These are phyloP conservation scores for Quercus lobata DNA, from an alignment of 331 rosid genomes.

Conservation along the genomic window DNA sequence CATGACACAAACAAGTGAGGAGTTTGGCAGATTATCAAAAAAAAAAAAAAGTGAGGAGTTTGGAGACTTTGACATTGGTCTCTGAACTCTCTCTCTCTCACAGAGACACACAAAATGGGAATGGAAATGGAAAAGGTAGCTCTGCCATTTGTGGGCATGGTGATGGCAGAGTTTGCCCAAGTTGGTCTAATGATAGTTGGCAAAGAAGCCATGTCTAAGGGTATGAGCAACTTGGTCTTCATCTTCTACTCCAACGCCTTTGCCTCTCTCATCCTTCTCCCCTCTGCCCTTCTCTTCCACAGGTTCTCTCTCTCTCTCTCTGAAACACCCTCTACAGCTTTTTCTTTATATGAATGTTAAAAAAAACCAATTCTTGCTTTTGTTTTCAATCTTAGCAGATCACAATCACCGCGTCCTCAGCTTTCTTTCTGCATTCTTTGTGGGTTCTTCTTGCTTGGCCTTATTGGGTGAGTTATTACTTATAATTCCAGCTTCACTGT, in stretches of 20 bases:
- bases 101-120: not conserved
- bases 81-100: not conserved
- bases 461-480: conserved; percentile 9
- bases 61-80: not conserved
- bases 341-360: not conserved
- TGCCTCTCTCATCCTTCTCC: conserved; percentile 66
- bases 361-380: not conserved
- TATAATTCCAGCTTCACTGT: not conserved
- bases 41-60: not conserved
- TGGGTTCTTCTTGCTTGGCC: conserved; percentile 56
- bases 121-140: conserved; percentile 51
- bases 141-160: conserved; percentile 63
- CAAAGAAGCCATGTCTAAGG: conserved; percentile 61
- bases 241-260: conserved; percentile 64
- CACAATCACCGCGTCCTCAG: conserved; percentile 53
- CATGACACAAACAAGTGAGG: not conserved
- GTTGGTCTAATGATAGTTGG: conserved; percentile 61
- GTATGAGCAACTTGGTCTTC: conserved; percentile 65
- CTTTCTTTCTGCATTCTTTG: conserved; percentile 42
- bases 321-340: not conserved
- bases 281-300: conserved; percentile 48
- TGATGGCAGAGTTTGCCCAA: conserved; percentile 60
- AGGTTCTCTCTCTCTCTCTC: conserved; percentile 25
- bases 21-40: not conserved
- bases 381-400: conserved; percentile 28